A percentile compares a stretch with the other conserved stretches of the same genome.
phyloP scores from a whole-genome alignment of 2,329 filamentous ascomycete species.

The Diplodia sapinea region DNA sequence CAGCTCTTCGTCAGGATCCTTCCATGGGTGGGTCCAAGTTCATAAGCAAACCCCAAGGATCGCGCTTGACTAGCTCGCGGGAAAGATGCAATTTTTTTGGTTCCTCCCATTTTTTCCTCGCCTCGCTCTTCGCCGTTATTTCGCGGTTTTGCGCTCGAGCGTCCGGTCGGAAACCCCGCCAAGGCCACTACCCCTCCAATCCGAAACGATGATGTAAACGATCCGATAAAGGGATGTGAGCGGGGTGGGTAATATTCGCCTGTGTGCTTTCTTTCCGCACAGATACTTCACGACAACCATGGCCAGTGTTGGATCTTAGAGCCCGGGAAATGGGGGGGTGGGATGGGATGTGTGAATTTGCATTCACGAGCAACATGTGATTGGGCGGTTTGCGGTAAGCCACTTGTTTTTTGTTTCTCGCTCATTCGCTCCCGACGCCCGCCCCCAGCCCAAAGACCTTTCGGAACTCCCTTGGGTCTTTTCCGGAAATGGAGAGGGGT shows the following conservation, averaged over 20 bases:
- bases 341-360: no score
- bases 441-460: not conserved
- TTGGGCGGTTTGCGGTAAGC: not conserved
- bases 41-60: constrained; percentile 19
- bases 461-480: not conserved
- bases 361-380: not conserved
- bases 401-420: not conserved
- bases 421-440: not conserved
- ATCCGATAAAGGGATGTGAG: not conserved
- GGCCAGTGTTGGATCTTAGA: not conserved
- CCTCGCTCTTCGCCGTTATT: not conserved
- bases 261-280: not conserved
- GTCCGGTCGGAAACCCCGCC: not conserved
- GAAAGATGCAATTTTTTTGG: constrained; percentile 12
- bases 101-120: not conserved
- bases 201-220: not conserved
- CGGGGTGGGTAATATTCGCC: not conserved
- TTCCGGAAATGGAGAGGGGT: not conserved
- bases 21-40: constrained; percentile 7
- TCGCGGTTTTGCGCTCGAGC: not conserved
- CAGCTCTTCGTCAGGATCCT: constrained; percentile 4
- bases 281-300: not conserved
- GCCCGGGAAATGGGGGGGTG: not conserved
- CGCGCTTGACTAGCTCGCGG: not conserved
- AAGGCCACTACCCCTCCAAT: not conserved